These are phyloP conservation scores for Articulospora tetracladia DNA, from an alignment of 495 filamentous ascomycete genomes.

Conservation along the genomic window DNA sequence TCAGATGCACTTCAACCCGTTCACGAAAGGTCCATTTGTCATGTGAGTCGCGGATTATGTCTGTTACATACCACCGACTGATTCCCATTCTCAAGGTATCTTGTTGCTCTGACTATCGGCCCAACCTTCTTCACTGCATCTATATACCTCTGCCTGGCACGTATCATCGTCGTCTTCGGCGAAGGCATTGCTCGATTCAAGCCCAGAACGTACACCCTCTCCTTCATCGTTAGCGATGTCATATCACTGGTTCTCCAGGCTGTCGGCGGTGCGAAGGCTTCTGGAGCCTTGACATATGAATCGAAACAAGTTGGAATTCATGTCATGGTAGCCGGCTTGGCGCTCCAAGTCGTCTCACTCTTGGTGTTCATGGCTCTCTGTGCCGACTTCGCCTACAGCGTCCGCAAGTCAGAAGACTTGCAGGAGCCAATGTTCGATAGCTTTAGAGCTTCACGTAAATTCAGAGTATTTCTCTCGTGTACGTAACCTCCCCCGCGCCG, in stretches of 20 bases:
- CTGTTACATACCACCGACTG: neutral
- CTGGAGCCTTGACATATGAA: slow-evolving; percentile 18
- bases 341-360: neutral
- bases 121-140: slow-evolving; percentile 51
- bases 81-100: slow-evolving; percentile 31
- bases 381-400: neutral
- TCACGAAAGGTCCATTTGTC: slow-evolving; percentile 19
- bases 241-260: slow-evolving; percentile 49
- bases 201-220: slow-evolving; percentile 42
- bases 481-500: slow-evolving; percentile 15
- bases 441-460: too few species aligned
- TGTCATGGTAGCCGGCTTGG: neutral
- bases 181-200: slow-evolving; percentile 38
- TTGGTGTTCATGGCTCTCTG: neutral
- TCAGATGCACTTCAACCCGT: slow-evolving; percentile 35
- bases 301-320: slow-evolving; percentile 7
- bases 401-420: neutral
- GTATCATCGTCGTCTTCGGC: slow-evolving; percentile 45
- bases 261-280: slow-evolving; percentile 46
- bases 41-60: neutral
- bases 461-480: too few species aligned
- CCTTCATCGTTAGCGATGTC: slow-evolving; percentile 48
- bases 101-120: slow-evolving; percentile 48
- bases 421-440: too few species aligned
- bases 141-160: slow-evolving; percentile 52